Evolutionary conservation across 495 filamentous ascomycete species (phyloP), one percentile per base, ranked within the genome.

Genomic region (Penicillium argentinense): DNA sequence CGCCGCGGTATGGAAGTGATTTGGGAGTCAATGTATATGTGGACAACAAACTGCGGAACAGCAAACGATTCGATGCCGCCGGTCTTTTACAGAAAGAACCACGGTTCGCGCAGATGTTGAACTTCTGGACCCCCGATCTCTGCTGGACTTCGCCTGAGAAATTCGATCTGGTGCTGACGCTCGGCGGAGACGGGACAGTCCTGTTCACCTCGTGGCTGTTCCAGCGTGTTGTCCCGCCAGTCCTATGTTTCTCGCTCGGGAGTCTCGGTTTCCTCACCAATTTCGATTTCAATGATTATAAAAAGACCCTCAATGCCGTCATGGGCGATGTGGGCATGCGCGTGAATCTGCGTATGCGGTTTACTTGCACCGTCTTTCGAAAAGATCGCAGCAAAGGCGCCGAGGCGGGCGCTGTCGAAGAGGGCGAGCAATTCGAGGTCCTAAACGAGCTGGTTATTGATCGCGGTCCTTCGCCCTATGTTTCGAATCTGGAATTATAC

Each of bases 401-500:
- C 4, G 70, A 66, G 27, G 60, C 52, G 1, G 68, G 61, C 11
- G 79, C 84, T 5, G 74, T 88, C 45, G 80, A 85, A 50, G 84
- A 88, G 57, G 80, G 80, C 18, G 90, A 96, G 67, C 89, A 92
- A 55, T 96, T 95, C 49, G 91, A 96, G 63, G 91, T 97, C 9
- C 80, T 97, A 34, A 97, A 97, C 68, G 93, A 98, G 69, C 81
- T 98, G 16, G 91, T 98, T 56, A 96, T 98, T 57, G 93, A 98
- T 68, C 86, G 93, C 23, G 93, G 93, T 40, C 92, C 93, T 51
- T 93, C 88, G 29, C 87, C 92, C n/a, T 97, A 97, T 62, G 89
- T 95, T 30, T 93, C 89, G n/a, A 91, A 91, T 63, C 76, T 95
- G 26, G 95, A 97, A 71, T 75, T 98, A 22, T 97, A 96, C 58